phyloP scores from a whole-genome alignment of 768 basidiomycete genomes.

The Tylopilus sp. region DNA sequence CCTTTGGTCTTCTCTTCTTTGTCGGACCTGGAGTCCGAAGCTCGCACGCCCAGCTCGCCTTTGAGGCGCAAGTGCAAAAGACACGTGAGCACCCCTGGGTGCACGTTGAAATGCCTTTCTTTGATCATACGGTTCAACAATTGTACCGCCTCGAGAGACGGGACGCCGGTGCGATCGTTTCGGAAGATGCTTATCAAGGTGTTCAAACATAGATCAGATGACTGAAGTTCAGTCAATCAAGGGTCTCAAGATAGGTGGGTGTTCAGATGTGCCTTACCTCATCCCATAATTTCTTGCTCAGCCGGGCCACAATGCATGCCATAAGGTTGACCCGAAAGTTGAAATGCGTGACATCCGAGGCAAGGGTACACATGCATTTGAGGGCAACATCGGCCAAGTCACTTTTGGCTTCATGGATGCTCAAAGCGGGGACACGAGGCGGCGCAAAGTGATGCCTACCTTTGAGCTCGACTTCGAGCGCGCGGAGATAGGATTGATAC shows the following conservation, averaged over 20 bases:
- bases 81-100: conserved; percentile 84
- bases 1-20: conserved; percentile 45
- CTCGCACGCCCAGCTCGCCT: conserved; percentile 77
- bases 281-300: conserved; percentile 89
- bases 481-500: conserved; percentile 86
- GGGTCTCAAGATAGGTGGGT: conserved; percentile 2
- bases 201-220: conserved; percentile 80
- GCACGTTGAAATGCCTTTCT: conserved; percentile 84
- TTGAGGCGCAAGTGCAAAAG: conserved; percentile 83
- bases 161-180: conserved; percentile 71
- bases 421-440: conserved; percentile 20
- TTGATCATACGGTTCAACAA: conserved; percentile 95
- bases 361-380: conserved; percentile 83
- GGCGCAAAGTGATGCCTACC: conserved; percentile 34
- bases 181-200: conserved; percentile 81
- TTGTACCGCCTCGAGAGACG: conserved; percentile 87
- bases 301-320: conserved; percentile 74
- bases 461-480: conserved; percentile 85
- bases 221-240: conserved; percentile 41
- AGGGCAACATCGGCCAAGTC: conserved; percentile 68
- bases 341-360: conserved; percentile 87
- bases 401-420: conserved; percentile 48
- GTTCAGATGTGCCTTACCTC: conserved; percentile 48
- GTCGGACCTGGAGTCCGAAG: conserved; percentile 67
- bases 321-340: conserved; percentile 95